Base-by-base conservation (phyloP, 169 alveolate genomes). In the Besnoitia besnoiti region DNA sequence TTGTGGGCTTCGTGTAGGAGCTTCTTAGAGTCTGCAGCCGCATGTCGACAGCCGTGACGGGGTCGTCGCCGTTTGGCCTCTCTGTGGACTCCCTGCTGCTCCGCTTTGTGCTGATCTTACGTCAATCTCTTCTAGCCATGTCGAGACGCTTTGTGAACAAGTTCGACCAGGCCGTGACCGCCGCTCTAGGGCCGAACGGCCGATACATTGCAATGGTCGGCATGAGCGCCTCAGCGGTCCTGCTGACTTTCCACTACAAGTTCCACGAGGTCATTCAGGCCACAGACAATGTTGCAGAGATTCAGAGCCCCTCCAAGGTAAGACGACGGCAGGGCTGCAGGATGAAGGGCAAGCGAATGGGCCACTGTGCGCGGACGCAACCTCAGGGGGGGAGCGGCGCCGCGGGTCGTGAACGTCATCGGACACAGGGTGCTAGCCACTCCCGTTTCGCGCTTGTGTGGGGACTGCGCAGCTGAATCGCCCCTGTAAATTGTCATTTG, bases 261-360 rank as follows among this genome's bases (percentile, higher is more conserved):
- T 92, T 92, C 76, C 46, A 24, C 33, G 94, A 92, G 55, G 91
- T 76, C 30, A 76, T 92, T n/a, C 35, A 8, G 37, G 85, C 75
- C 35, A 92, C 85, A 8, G 94, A 90, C 49, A 92, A 92, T 37
- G 77, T 75, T 3, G 94, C 94, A 16, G 94, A 76, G 14, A 49
- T 92, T 0, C 89, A 67, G 50, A 49, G 87, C 14, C 85, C 90
- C 12, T 27, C 44, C 44, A 85, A 50, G 93, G 94, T 91, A 55
- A 62, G 87, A 30, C 39, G 14, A 7, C 24, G 12, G 14, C 16
- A 55, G 7, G 30, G 12, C 67, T 10, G 1, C 30, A 19, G n/a
- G n/a, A n/a, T n/a, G n/a, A n/a, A n/a, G n/a, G n/a, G n/a, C n/a
- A n/a, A n/a, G n/a, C n/a, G n/a, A n/a, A n/a, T n/a, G n/a, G n/a